Percentiles rank a stretch among this genome's conserved stretches.
These are phyloP conservation scores for Prinsepia uniflora DNA, from an alignment of 306 rosid genomes.

Conservation along the genomic window DNA sequence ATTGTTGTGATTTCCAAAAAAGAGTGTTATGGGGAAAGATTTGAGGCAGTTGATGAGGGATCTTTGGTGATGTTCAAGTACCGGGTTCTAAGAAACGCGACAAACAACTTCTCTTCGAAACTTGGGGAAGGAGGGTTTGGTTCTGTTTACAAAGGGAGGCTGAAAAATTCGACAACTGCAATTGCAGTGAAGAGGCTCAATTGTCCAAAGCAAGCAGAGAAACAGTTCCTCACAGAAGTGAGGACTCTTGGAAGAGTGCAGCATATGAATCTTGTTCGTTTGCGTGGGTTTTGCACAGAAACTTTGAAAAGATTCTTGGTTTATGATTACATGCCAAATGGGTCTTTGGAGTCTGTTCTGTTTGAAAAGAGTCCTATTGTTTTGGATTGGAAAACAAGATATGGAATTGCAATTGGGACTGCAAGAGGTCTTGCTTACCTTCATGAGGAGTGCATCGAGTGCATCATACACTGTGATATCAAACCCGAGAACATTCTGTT, in stretches of 20 bases:
- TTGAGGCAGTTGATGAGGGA: constrained; percentile 19
- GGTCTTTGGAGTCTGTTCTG: constrained; percentile 39
- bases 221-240: constrained; percentile 40
- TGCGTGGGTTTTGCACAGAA: constrained; percentile 36
- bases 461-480: constrained; percentile 46
- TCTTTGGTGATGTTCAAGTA: constrained; percentile 30
- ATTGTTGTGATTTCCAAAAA: constrained; percentile 4
- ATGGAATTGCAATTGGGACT: constrained; percentile 35
- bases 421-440: constrained; percentile 45
- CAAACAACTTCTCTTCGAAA: constrained; percentile 36
- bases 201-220: constrained; percentile 26
- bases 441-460: constrained; percentile 41
- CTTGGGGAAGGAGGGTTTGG: constrained; percentile 49
- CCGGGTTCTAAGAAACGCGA: constrained; percentile 29
- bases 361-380: constrained; percentile 4
- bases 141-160: constrained; percentile 36
- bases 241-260: constrained; percentile 39
- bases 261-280: constrained; percentile 40
- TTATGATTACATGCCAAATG: constrained; percentile 40
- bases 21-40: background rate
- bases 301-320: constrained; percentile 32
- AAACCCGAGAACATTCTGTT: constrained; percentile 50
- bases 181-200: constrained; percentile 44
- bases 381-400: constrained; percentile 35
- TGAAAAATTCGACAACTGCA: constrained; percentile 18